A percentile compares a stretch with the other conserved stretches of the same genome.
These are phyloP conservation scores for Oryza punctata DNA, from an alignment of 176 grass and related monocot species.

Conservation along the genomic window DNA sequence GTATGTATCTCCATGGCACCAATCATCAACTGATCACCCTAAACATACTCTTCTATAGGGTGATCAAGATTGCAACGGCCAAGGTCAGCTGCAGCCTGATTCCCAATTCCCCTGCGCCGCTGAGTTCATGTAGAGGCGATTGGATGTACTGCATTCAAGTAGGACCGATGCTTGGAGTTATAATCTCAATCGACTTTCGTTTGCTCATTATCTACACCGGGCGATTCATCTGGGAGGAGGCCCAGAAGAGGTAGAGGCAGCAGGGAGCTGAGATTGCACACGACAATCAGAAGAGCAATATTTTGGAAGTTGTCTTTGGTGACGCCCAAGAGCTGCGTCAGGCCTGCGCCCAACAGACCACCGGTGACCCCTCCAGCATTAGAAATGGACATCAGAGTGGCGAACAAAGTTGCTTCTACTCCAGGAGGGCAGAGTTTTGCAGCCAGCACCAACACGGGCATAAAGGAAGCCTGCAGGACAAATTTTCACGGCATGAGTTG, in stretches of 20 bases:
- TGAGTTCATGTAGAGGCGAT: background rate
- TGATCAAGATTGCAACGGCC: background rate
- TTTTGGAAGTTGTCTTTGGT: conserved; percentile 77
- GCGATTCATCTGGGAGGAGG: conserved; percentile 67
- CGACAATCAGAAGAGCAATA: conserved; percentile 54
- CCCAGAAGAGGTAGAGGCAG: conserved; percentile 83
- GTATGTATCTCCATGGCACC: background rate
- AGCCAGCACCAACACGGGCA: conserved; percentile 91
- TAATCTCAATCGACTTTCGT: conserved; percentile 20
- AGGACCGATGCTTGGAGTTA: background rate
- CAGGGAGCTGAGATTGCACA: conserved; percentile 88
- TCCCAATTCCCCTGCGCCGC: background rate
- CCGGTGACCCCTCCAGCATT: conserved; percentile 78
- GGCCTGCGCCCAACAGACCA: conserved; percentile 73
- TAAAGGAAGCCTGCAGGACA: conserved; percentile 80
- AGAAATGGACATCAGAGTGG: conserved; percentile 94
- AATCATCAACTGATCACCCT: background rate
- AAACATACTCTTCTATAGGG: background rate
- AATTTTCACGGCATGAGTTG: background rate
- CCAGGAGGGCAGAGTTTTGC: conserved; percentile 79
- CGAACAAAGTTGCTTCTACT: conserved; percentile 90
- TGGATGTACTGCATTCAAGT: background rate
- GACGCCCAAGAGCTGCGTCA: conserved; percentile 81
- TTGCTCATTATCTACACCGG: conserved; percentile 27
- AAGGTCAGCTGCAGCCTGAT: background rate